phyloP scores from a whole-genome alignment of 768 basidiomycete species.

The Trichaptum fuscoviolaceum region DNA sequence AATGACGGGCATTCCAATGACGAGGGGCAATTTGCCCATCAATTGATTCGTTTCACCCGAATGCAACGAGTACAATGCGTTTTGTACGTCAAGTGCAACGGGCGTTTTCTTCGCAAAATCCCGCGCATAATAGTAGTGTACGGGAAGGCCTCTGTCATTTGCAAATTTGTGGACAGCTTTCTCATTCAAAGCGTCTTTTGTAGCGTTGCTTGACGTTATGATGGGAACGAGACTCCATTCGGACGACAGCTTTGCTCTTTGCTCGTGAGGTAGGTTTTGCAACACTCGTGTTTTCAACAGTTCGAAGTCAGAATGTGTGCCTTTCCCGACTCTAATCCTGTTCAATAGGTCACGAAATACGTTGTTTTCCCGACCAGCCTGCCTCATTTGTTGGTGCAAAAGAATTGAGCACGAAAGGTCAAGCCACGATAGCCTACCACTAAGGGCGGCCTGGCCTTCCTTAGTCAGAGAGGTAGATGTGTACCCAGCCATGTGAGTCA shows the following conservation, averaged over 20 bases:
- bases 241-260: constrained; percentile 9
- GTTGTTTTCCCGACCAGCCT: constrained; percentile 19
- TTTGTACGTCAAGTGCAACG: too few relatives aligned
- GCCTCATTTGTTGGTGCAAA: constrained; percentile 22
- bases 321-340: constrained; percentile 19
- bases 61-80: too few relatives aligned
- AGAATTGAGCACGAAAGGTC: too few relatives aligned
- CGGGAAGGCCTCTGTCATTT: neutral
- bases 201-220: constrained; percentile 31
- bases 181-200: constrained; percentile 33
- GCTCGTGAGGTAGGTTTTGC: neutral
- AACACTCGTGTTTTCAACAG: constrained; percentile 18
- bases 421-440: constrained; percentile 28
- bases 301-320: constrained; percentile 20
- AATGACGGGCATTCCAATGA: constrained; percentile 36
- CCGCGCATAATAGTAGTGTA: constrained; percentile 27
- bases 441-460: constrained; percentile 15
- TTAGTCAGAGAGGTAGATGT: constrained; percentile 2
- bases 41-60: constrained; percentile 26
- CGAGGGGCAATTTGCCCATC: constrained; percentile 30
- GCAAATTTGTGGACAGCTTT: constrained; percentile 24
- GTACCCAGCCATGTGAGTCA: neutral
- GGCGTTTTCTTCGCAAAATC: too few relatives aligned
- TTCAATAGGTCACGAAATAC: constrained; percentile 20
- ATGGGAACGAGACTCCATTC: constrained; percentile 26